Conservation (phyloP, 73 alveolate genomes). For the Symbiodinium pilosum region DNA sequence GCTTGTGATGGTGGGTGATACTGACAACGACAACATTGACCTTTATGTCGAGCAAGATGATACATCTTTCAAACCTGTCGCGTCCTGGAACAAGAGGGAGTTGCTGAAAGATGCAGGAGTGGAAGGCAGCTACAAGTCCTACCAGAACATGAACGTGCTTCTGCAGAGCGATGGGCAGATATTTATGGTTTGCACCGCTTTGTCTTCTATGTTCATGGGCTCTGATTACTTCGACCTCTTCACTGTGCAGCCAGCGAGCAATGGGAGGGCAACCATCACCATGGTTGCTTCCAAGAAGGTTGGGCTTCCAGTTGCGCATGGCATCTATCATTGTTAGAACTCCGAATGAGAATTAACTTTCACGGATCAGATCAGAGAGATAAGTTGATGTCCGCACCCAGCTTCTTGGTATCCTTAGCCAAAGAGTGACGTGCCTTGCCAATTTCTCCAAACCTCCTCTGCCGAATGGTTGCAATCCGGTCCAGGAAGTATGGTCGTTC, state of each 20-base stretch:
- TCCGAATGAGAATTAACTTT: no score
- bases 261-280: background rate
- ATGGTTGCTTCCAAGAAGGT: constrained; percentile 4
- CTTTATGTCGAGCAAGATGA: background rate
- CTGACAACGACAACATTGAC: constrained; percentile 1
- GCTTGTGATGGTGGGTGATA: constrained; percentile 19
- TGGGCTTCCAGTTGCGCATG: background rate
- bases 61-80: background rate
- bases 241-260: background rate
- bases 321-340: no score
- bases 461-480: no score
- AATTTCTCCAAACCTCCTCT: no score
- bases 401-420: no score
- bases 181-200: background rate
- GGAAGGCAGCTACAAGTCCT: constrained; percentile 8
- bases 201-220: background rate
- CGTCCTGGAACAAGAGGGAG: constrained; percentile 7
- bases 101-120: background rate
- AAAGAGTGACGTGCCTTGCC: no score
- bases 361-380: no score
- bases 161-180: constrained; percentile 9
- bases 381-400: no score
- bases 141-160: constrained; percentile 3
- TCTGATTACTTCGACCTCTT: constrained; percentile 19
- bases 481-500: no score